phyloP scores from a whole-genome alignment of 805 yeast genomes.

The Blastobotrys americana region DNA sequence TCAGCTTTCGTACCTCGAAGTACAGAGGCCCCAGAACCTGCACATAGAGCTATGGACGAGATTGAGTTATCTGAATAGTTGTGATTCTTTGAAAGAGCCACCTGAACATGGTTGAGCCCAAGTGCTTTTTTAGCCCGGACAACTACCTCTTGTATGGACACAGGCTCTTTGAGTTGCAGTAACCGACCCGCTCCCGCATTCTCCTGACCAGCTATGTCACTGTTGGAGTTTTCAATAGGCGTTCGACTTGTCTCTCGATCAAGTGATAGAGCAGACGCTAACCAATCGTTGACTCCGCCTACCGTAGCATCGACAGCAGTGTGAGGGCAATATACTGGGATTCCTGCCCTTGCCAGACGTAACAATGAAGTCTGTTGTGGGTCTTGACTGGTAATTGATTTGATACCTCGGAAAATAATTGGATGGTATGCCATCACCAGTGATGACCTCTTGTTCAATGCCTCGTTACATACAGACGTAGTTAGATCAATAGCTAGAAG shows the following conservation, averaged over 20 bases:
- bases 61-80: conserved; percentile 24
- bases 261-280: conserved; percentile 52
- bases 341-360: conserved; percentile 62
- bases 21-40: conserved; percentile 87
- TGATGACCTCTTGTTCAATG: conserved; percentile 47
- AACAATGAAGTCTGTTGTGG: conserved; percentile 79
- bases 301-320: conserved; percentile 90
- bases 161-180: conserved; percentile 41
- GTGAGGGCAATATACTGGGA: conserved; percentile 91
- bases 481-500: conserved; percentile 83
- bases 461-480: conserved; percentile 76
- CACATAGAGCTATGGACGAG: conserved; percentile 71
- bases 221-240: conserved; percentile 41
- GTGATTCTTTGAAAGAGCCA: conserved; percentile 39
- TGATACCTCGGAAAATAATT: conserved; percentile 83
- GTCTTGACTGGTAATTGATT: conserved; percentile 55
- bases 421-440: conserved; percentile 88
- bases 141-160: conserved; percentile 41
- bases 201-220: conserved; percentile 30
- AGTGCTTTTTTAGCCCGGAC: conserved; percentile 47
- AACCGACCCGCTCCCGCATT: conserved; percentile 77
- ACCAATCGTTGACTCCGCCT: conserved; percentile 94
- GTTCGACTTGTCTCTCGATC: conserved; percentile 24
- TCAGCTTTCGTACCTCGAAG: conserved; percentile 54
- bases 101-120: conserved; percentile 51